Base-by-base conservation (phyloP, 352 stramenopile genomes). In the Phytophthora colocasiae region DNA sequence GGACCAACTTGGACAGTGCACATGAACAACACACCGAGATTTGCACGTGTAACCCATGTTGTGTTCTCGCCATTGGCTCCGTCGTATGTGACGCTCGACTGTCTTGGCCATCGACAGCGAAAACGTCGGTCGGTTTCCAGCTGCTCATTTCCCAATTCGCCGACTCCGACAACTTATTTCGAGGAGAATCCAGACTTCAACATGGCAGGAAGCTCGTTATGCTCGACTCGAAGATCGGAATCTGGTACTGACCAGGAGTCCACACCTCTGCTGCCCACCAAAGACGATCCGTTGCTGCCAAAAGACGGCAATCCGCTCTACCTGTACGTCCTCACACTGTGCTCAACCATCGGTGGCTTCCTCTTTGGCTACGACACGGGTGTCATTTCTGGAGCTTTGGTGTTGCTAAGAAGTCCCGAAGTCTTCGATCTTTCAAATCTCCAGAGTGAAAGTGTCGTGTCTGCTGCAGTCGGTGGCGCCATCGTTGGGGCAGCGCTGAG, bases 341-440 rank as follows among this genome's bases (percentile, higher is more conserved):
- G 80, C 69, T 86, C 85, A 12, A 90, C 85, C 14, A 85, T 91
- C 62, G 85, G 85, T 48, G 85, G 85, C 53, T 93, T 93, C 67
- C 78, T 93, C 49, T 91, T 93, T 54, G 85, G 85, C 47, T 93
- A 93, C 68, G 85, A 93, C 66, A 93, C 85, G 66, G 85, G 85
- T 22, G 85, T 93, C 29, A 93, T 93, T 54, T 92, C 83, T 2
- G 85, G 83, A 14, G 86, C 81, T 8, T 67, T 95, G 31, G 77
- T 95, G 38, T 76, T 93, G 48, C 67, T 95, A 24, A 88, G 90
- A 63, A 85, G 67, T 19, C 82, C 84, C 3, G 57, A 91, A 0
- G 81, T 82, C 14, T 92, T 95, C 43, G 45, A 81, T 12, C 66
- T 95, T 14, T 80, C 72, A 1, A 48, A 80, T 55, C 29, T 92